Evolutionary conservation across 305 asterid species (phyloP), one percentile per base, ranked within the genome.

Genomic region (Nicotiana rustica): DNA sequence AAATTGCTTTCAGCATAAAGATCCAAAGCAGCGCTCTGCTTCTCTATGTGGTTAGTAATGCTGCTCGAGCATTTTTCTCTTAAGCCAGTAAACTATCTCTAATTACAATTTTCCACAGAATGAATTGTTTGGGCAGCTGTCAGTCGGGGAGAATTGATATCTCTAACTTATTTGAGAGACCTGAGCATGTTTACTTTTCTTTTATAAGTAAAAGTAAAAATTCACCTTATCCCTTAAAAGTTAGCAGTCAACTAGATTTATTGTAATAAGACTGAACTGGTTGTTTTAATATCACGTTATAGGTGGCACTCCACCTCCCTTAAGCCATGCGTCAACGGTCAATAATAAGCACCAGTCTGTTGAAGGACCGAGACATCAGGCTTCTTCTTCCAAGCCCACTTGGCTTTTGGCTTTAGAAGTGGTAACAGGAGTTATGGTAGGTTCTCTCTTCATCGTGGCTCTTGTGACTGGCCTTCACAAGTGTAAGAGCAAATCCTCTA

Each of bases 371-470:
- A 86, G 84, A 82, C 95, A 90, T 84, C 91, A 80, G 70, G 82
- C 85, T 17, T 80, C 88, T 41, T 41, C 49, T 62, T 86, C 97
- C 41, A 93, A 89, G 85, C 99, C 98, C 41, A 86, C 88, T 49
- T 41, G 99, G 99, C 93, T 95, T 67, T 87, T 97, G 85, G 91
- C 86, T 79, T 93, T 97, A 14, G 97, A 92, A 85, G 89, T 93
- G 78, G 93, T 86, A 33, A 93, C 98, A 1, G 99, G 98, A 47
- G 81, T 91, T 67, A 87, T 92, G 93, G 92, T 92, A 17, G 92
- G 95, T 76, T 85, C 89, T 83, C 92, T 97, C 61, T 88, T 97
- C 77, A 67, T 93, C 3, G 82, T 89, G 78, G 95, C 92, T 83
- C 76, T 93, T 87, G 75, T 92, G 69, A 89, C 97, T 35, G 88